Conservation (phyloP, 495 filamentous ascomycete species). For the Podospora tetraspora region DNA sequence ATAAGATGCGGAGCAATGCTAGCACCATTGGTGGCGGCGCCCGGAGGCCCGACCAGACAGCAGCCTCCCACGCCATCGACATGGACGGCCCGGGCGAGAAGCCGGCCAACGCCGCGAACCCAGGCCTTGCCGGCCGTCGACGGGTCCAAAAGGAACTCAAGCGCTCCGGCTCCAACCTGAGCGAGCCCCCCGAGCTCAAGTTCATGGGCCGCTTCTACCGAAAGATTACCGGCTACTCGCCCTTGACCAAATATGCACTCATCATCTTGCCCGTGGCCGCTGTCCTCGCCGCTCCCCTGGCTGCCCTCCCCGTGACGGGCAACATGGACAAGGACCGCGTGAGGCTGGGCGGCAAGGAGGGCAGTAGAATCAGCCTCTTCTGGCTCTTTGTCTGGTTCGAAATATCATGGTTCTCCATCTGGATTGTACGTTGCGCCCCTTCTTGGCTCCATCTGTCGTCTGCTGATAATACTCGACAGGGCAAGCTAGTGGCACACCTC, state of each 20-base stretch:
- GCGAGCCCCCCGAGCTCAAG: constrained; percentile 59
- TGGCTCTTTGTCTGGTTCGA: constrained; percentile 91
- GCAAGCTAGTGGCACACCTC: constrained; percentile 73
- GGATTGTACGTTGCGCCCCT: constrained; percentile 42
- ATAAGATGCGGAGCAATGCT: constrained; percentile 43
- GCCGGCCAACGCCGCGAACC: constrained; percentile 36
- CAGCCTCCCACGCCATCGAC: constrained; percentile 20
- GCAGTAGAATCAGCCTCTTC: constrained; percentile 48
- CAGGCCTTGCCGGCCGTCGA: constrained; percentile 48
- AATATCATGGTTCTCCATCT: constrained; percentile 81
- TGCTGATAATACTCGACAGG: constrained; percentile 17
- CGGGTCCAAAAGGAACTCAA: constrained; percentile 46
- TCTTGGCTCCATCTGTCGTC: too few relatives aligned
- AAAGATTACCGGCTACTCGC: constrained; percentile 76
- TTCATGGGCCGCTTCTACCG: constrained; percentile 83
- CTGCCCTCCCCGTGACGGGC: constrained; percentile 56
- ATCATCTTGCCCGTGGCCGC: constrained; percentile 77
- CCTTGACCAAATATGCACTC: constrained; percentile 81
- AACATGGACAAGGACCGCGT: constrained; percentile 32
- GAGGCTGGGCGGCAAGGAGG: constrained; percentile 39
- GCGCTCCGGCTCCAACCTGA: constrained; percentile 49
- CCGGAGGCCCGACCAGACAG: constrained; percentile 40
- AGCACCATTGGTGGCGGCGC: constrained; percentile 42
- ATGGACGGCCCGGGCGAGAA: constrained; percentile 30
- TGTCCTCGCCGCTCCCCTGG: constrained; percentile 73